These are phyloP conservation scores for Lodderomyces margitis DNA, from an alignment of 1,139 yeast genomes.

Conservation along the genomic window DNA sequence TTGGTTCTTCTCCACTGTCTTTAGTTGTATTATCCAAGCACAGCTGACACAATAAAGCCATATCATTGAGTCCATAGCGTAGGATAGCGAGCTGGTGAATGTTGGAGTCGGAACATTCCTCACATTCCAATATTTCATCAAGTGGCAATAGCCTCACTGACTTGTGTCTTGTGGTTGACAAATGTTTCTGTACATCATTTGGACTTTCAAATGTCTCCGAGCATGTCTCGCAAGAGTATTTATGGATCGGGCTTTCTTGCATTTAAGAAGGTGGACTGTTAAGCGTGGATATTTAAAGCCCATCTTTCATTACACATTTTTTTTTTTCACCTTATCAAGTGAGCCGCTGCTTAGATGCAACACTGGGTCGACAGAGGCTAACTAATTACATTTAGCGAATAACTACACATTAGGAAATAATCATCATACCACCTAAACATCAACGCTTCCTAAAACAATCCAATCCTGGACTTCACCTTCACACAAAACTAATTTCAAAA, in stretches of 20 bases:
- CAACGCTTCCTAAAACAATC: constrained; percentile 64
- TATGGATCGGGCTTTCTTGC: not conserved
- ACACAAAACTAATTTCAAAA: constrained; percentile 65
- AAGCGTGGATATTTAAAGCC: too few species aligned
- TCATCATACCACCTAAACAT: constrained; percentile 19
- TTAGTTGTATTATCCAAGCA: constrained; percentile 42
- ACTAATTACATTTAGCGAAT: too few species aligned
- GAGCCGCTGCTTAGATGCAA: too few species aligned
- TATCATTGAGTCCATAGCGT: constrained; percentile 55
- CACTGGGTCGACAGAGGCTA: too few species aligned
- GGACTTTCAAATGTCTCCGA: constrained; percentile 18
- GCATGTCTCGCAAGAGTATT: constrained; percentile 24
- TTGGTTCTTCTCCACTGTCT: constrained; percentile 33
- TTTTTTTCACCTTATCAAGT: too few species aligned
- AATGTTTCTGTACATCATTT: constrained; percentile 39
- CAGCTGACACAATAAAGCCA: constrained; percentile 47
- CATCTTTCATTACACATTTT: too few species aligned
- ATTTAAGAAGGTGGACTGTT: not conserved
- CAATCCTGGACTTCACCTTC: constrained; percentile 77
- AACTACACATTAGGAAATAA: not conserved
- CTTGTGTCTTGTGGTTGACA: constrained; percentile 55
- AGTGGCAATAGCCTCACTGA: constrained; percentile 29
- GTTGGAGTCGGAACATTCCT: constrained; percentile 54
- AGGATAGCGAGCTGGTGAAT: constrained; percentile 52
- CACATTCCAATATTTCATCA: constrained; percentile 51